Conservation (phyloP, 2,329 filamentous ascomycete genomes). For the Didymella lethalis region DNA sequence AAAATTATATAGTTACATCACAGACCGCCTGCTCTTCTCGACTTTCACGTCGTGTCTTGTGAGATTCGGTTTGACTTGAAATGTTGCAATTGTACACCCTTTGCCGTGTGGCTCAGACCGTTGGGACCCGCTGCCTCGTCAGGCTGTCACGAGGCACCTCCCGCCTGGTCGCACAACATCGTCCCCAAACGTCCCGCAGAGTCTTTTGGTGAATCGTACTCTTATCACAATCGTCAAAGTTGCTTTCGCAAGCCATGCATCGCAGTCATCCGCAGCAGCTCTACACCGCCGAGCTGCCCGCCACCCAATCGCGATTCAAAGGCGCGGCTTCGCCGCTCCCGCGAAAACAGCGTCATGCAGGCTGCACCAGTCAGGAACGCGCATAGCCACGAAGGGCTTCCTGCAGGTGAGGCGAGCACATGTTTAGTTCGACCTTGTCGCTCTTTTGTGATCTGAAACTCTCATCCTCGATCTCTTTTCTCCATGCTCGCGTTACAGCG, state of each 20-base stretch:
- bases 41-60: not conserved
- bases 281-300: slow-evolving; percentile 18
- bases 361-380: slow-evolving; percentile 17
- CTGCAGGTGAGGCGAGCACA: slow-evolving; percentile 19
- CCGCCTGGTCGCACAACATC: slow-evolving; percentile 1
- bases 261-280: slow-evolving; percentile 12
- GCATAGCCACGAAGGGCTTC: slow-evolving; percentile 17
- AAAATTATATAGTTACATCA: slow-evolving; percentile 5
- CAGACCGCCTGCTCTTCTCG: not conserved
- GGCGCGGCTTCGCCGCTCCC: slow-evolving; percentile 14
- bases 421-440: slow-evolving; percentile 15
- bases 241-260: slow-evolving; percentile 1
- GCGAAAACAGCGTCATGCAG: slow-evolving; percentile 13
- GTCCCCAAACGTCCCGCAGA: slow-evolving; percentile 2
- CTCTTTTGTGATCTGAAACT: slow-evolving; percentile 10
- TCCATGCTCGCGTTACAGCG: not conserved
- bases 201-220: slow-evolving; percentile 2
- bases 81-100: slow-evolving; percentile 1
- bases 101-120: not conserved
- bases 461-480: not conserved
- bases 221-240: not conserved
- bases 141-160: slow-evolving; percentile 10
- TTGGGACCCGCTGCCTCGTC: slow-evolving; percentile 1
- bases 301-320: slow-evolving; percentile 19
- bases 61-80: not conserved